Percentiles rank a stretch among this genome's conserved stretches.
These are phyloP conservation scores for Carpinus fangiana DNA, from an alignment of 306 rosid genomes.

Conservation along the genomic window DNA sequence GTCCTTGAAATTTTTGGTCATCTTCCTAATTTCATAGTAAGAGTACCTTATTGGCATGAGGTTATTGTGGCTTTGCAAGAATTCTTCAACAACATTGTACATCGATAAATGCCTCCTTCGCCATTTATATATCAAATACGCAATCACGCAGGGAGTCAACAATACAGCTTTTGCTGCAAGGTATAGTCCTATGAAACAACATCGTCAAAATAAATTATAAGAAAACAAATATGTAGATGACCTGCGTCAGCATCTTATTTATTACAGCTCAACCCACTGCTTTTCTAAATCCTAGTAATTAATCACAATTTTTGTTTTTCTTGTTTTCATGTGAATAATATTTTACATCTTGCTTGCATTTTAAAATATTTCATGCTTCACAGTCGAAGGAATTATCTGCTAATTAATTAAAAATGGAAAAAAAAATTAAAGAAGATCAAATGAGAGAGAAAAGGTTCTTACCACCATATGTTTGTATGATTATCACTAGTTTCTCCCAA, in stretches of 20 bases:
- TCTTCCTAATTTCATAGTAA: constrained; percentile 22
- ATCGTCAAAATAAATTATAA: neutral
- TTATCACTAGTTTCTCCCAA: too few species aligned
- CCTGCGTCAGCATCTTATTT: neutral
- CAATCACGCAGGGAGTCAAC: neutral
- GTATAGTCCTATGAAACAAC: neutral
- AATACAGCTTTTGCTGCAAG: neutral
- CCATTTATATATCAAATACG: constrained; percentile 3
- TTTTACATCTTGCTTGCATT: neutral
- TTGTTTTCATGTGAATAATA: neutral
- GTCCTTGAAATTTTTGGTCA: constrained; percentile 11
- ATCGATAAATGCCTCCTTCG: neutral
- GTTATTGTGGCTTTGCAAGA: neutral
- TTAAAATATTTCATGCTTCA: neutral
- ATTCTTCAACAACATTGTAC: neutral
- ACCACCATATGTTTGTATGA: too few species aligned
- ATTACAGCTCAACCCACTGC: neutral
- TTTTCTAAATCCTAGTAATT: neutral
- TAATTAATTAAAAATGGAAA: too few species aligned
- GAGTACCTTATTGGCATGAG: constrained; percentile 19
- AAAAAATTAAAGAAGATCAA: too few species aligned
- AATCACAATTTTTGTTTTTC: neutral
- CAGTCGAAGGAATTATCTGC: neutral
- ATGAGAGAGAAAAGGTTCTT: too few species aligned
- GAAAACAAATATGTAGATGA: neutral